These are phyloP conservation scores for Eremothecium coryli DNA, from an alignment of 1,139 yeast genomes.

Conservation along the genomic window DNA sequence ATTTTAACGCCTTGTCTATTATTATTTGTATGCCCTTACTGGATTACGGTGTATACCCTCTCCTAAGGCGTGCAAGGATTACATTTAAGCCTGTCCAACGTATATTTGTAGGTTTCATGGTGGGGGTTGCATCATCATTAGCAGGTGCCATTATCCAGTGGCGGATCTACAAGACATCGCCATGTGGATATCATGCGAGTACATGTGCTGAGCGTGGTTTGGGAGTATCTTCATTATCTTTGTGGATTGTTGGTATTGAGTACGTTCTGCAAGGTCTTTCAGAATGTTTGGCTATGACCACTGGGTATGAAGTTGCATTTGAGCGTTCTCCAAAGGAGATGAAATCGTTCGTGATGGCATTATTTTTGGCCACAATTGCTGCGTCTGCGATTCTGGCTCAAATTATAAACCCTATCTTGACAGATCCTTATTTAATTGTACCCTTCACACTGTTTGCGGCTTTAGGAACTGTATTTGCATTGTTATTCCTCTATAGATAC, in stretches of 20 bases:
- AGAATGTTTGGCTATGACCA: slow-evolving; percentile 60
- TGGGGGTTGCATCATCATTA: slow-evolving; percentile 62
- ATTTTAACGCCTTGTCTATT: slow-evolving; percentile 60
- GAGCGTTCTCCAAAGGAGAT: slow-evolving; percentile 57
- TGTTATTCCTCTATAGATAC: slow-evolving; percentile 39
- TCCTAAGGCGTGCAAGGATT: slow-evolving; percentile 44
- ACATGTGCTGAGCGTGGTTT: slow-evolving; percentile 33
- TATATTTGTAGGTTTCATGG: slow-evolving; percentile 65
- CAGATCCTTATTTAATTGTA: slow-evolving; percentile 48
- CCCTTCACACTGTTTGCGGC: slow-evolving; percentile 45
- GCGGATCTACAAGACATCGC: slow-evolving; percentile 61
- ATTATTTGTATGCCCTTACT: slow-evolving; percentile 56
- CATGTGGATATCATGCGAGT: slow-evolving; percentile 63
- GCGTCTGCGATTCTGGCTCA: slow-evolving; percentile 50
- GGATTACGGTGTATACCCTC: slow-evolving; percentile 50
- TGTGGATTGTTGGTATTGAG: slow-evolving; percentile 46
- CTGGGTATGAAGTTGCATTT: slow-evolving; percentile 64
- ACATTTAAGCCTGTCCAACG: slow-evolving; percentile 63
- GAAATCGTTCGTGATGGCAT: slow-evolving; percentile 61
- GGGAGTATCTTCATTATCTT: slow-evolving; percentile 40
- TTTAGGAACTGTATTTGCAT: slow-evolving; percentile 38
- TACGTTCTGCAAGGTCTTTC: slow-evolving; percentile 53
- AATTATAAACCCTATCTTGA: slow-evolving; percentile 46
- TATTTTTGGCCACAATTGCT: slow-evolving; percentile 54
- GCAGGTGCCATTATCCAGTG: slow-evolving; percentile 79